A percentile compares a stretch with the other conserved stretches of the same genome.
phyloP scores from a whole-genome alignment of 2,329 filamentous ascomycete species.

The Pestalotiopsis sp. region DNA sequence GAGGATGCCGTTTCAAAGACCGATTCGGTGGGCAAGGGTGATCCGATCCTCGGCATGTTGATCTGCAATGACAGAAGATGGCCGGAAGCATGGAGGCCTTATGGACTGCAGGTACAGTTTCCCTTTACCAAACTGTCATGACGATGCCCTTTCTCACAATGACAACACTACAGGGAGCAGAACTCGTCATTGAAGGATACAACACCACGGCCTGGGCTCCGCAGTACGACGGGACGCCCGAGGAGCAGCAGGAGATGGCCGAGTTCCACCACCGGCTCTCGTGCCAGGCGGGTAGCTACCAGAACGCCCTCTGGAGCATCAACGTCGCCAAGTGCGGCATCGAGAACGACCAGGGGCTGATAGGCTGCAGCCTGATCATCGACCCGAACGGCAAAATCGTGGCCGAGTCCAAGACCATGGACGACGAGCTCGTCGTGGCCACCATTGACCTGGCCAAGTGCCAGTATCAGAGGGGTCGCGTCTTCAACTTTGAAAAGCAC shows the following conservation, averaged over 20 bases:
- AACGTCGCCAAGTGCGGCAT: conserved; percentile 51
- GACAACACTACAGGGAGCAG: conserved; percentile 31
- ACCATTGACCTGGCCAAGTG: conserved; percentile 52
- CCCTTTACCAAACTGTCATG: neutral
- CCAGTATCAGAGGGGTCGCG: conserved; percentile 48
- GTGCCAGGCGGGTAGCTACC: conserved; percentile 55
- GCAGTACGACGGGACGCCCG: conserved; percentile 37
- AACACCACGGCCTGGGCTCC: conserved; percentile 54
- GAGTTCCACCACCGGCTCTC: conserved; percentile 55
- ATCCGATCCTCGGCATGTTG: conserved; percentile 57
- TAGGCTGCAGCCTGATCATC: conserved; percentile 51
- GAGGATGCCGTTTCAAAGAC: conserved; percentile 22
- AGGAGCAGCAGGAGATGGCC: conserved; percentile 48
- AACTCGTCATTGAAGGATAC: conserved; percentile 43
- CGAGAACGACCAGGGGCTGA: conserved; percentile 52
- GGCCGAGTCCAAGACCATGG: conserved; percentile 50
- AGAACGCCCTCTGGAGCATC: conserved; percentile 55
- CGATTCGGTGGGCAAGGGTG: conserved; percentile 38
- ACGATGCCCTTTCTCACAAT: neutral
- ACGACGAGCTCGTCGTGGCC: conserved; percentile 53
- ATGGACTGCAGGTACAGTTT: conserved; percentile 50
- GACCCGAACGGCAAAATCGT: conserved; percentile 51
- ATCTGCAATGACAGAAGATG: conserved; percentile 60
- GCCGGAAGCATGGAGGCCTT: conserved; percentile 55
- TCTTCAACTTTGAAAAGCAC: conserved; percentile 49